Percentiles rank a stretch among this genome's conserved stretches.
Evolutionary conservation across 2,329 filamentous ascomycete genomes (phyloP).

Genomic region (Thielaviopsis euricoi): DNA sequence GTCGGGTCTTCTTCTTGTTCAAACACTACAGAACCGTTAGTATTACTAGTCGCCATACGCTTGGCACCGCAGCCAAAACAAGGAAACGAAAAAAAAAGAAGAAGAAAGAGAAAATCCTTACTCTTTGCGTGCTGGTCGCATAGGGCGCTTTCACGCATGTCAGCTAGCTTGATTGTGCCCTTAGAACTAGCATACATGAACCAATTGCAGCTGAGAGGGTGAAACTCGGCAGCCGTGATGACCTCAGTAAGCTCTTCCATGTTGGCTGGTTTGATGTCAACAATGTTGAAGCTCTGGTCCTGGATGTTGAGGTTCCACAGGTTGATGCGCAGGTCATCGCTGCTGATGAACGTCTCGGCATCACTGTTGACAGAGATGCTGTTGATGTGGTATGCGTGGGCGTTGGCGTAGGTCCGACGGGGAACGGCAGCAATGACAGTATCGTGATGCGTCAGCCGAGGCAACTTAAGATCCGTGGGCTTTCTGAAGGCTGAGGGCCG

Average conservation of each 20-base stretch:
- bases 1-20: conserved; percentile 97
- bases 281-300: conserved; percentile 99
- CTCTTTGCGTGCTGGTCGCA: conserved; percentile 93
- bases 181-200: conserved; percentile 99
- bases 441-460: conserved; percentile 92
- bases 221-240: conserved; percentile 95
- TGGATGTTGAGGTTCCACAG: conserved; percentile 99
- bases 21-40: conserved; percentile 48
- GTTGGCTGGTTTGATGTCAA: conserved; percentile 98
- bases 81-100: neutral
- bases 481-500: conserved; percentile 60
- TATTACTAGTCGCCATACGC: neutral
- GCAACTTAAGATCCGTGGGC: conserved; percentile 74
- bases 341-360: conserved; percentile 97
- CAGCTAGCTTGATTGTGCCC: conserved; percentile 94
- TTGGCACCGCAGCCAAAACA: too few species aligned
- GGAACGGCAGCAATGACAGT: conserved; percentile 95
- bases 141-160: conserved; percentile 92
- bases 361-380: conserved; percentile 99
- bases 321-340: conserved; percentile 93
- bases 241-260: conserved; percentile 99
- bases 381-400: conserved; percentile 98
- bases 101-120: conserved; percentile 25
- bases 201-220: conserved; percentile 95
- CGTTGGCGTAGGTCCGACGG: conserved; percentile 91